These are phyloP conservation scores for Colletotrichum godetiae DNA, from an alignment of 2,329 filamentous ascomycete genomes.

Conservation along the genomic window DNA sequence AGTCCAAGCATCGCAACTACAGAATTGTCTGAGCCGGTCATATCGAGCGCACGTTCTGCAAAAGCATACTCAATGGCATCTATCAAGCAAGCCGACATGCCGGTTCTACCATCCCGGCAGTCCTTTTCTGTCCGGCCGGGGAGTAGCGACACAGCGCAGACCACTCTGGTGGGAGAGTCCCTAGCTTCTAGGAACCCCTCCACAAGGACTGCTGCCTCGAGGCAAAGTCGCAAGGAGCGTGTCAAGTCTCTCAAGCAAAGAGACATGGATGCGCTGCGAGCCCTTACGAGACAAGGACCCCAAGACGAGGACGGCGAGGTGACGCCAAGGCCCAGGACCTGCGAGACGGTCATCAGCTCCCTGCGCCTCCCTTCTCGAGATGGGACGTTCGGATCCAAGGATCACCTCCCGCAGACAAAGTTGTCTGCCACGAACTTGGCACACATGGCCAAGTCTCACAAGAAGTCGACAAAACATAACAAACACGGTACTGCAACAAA, in stretches of 20 bases:
- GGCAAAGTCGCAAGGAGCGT: conserved; percentile 48
- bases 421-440: conserved; percentile 29
- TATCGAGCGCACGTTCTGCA: conserved; percentile 46
- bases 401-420: conserved; percentile 1
- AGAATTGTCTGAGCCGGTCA: conserved; percentile 44
- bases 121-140: conserved; percentile 24
- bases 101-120: conserved; percentile 23
- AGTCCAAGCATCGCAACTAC: conserved; percentile 47
- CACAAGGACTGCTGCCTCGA: conserved; percentile 34
- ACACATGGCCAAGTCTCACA: conserved; percentile 21
- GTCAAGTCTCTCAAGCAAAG: conserved; percentile 53
- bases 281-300: conserved; percentile 40
- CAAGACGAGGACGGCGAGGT: conserved; percentile 18
- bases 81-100: conserved; percentile 40
- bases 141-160: conserved; percentile 27
- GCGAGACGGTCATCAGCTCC: conserved; percentile 30
- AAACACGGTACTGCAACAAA: conserved; percentile 13
- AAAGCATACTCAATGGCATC: conserved; percentile 43
- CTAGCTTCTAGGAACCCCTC: conserved; percentile 28
- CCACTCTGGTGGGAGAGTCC: conserved; percentile 25
- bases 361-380: conserved; percentile 35
- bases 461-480: neutral
- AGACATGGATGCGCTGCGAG: conserved; percentile 49
- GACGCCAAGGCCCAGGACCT: conserved; percentile 26
- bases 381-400: conserved; percentile 19